These are phyloP conservation scores for Clonostachys rhizophaga DNA, from an alignment of 2,329 filamentous ascomycete species.

Conservation along the genomic window DNA sequence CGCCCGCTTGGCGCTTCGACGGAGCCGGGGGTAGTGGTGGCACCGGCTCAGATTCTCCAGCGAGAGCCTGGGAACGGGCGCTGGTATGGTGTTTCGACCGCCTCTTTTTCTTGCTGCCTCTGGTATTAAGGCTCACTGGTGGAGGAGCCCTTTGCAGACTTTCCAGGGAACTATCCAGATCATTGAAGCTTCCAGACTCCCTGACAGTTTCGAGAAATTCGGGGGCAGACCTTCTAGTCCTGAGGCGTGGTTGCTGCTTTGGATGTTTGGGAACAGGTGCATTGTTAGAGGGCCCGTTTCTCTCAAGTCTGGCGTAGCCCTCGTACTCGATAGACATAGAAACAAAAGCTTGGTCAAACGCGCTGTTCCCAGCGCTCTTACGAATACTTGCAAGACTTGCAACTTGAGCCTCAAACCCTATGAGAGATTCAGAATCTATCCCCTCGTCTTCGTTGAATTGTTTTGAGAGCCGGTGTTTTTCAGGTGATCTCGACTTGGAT, in stretches of 20 bases:
- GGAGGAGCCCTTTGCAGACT: slow-evolving; percentile 23
- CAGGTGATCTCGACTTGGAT: too few relatives aligned
- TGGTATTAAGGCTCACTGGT: slow-evolving; percentile 36
- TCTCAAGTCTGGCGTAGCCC: background rate
- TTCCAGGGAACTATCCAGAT: slow-evolving; percentile 1
- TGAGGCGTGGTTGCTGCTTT: slow-evolving; percentile 1
- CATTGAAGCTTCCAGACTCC: slow-evolving; percentile 1
- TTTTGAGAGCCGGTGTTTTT: too few relatives aligned
- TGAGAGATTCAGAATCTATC: background rate
- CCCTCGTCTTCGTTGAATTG: too few relatives aligned
- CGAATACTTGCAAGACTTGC: slow-evolving; percentile 5
- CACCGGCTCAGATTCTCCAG: slow-evolving; percentile 7
- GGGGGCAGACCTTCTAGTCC: slow-evolving; percentile 13
- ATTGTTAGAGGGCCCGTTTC: background rate
- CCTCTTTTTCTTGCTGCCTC: slow-evolving; percentile 17
- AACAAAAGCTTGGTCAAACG: slow-evolving; percentile 16
- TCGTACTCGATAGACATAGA: background rate
- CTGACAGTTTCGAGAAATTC: slow-evolving; percentile 12
- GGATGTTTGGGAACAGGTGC: background rate
- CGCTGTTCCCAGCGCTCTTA: slow-evolving; percentile 14
- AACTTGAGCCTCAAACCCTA: slow-evolving; percentile 1
- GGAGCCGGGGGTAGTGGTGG: slow-evolving; percentile 4
- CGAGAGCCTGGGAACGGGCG: too few relatives aligned
- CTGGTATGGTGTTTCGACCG: background rate
- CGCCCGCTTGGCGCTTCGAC: too few relatives aligned